Conservation (phyloP, 352 stramenopile genomes). For the Thraustotheca clavata region DNA sequence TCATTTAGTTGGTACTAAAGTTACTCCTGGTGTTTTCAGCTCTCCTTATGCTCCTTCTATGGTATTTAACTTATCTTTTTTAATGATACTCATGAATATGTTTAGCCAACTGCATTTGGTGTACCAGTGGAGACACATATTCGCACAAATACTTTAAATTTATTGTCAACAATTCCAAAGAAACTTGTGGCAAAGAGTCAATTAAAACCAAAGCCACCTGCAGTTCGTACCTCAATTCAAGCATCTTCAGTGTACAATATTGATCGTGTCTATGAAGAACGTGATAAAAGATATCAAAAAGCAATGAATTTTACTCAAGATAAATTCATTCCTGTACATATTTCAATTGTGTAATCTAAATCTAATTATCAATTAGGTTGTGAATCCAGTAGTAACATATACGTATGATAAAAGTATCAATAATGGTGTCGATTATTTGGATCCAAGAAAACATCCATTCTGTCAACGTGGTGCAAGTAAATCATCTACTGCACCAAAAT, state of each 20-base stretch:
- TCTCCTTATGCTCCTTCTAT: constrained; percentile 26
- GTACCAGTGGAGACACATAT: constrained; percentile 57
- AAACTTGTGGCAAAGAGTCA: constrained; percentile 31
- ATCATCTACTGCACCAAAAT: not conserved
- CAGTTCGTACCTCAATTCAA: constrained; percentile 37
- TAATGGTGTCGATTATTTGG: constrained; percentile 42
- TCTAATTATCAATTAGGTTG: not conserved
- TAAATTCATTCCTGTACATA: constrained; percentile 11
- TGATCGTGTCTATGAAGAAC: constrained; percentile 34
- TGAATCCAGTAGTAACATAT: not conserved
- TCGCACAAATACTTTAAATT: constrained; percentile 30
- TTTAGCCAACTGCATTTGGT: constrained; percentile 38
- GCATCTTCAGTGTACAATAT: constrained; percentile 34
- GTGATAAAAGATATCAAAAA: constrained; percentile 60
- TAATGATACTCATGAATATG: constrained; percentile 19
- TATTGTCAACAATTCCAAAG: constrained; percentile 21
- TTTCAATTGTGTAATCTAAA: not conserved
- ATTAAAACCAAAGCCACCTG: constrained; percentile 27
- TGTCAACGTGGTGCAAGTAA: constrained; percentile 34
- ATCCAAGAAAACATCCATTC: constrained; percentile 61
- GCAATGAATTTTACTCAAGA: constrained; percentile 13
- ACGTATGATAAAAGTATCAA: constrained; percentile 33
- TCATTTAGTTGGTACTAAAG: constrained; percentile 47
- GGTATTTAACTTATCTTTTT: not conserved
- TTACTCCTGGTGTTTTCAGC: constrained; percentile 54